These are phyloP conservation scores for Verticillium isaacii DNA, from an alignment of 2,329 filamentous ascomycete species.

Conservation along the genomic window DNA sequence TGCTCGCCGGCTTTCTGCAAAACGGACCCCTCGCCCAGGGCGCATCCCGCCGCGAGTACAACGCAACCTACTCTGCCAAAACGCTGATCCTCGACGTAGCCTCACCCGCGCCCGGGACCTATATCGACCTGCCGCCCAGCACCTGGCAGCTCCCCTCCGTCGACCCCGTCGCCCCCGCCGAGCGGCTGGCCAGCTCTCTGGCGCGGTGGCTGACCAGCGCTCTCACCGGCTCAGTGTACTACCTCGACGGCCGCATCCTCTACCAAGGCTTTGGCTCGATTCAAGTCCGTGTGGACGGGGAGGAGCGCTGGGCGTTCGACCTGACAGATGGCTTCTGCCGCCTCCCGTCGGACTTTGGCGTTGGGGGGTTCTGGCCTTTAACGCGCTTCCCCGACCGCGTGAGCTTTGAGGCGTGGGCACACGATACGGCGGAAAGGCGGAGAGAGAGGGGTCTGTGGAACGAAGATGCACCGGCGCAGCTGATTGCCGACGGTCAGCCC, in stretches of 20 bases:
- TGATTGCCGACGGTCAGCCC: background rate
- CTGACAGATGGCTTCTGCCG: background rate
- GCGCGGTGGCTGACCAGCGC: background rate
- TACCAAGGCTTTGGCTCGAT: constrained; percentile 1
- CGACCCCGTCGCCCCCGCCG: background rate
- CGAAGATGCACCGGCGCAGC: background rate
- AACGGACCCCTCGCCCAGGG: background rate
- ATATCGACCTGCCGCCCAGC: background rate
- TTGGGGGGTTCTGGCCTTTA: background rate
- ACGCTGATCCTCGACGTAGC: background rate
- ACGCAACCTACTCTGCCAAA: background rate
- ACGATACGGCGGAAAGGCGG: background rate
- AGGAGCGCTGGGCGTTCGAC: background rate
- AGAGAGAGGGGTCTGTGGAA: background rate
- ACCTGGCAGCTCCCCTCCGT: background rate
- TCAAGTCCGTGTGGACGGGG: background rate
- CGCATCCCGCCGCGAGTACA: background rate
- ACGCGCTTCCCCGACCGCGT: background rate
- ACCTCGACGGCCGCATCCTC: background rate
- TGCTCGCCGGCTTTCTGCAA: background rate
- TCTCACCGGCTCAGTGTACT: background rate
- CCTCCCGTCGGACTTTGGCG: background rate
- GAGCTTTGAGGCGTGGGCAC: background rate
- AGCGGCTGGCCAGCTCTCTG: background rate
- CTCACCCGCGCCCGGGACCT: background rate